Conservation (phyloP, 2,329 filamentous ascomycete genomes). For the Neopestalotiopsis sp. region DNA sequence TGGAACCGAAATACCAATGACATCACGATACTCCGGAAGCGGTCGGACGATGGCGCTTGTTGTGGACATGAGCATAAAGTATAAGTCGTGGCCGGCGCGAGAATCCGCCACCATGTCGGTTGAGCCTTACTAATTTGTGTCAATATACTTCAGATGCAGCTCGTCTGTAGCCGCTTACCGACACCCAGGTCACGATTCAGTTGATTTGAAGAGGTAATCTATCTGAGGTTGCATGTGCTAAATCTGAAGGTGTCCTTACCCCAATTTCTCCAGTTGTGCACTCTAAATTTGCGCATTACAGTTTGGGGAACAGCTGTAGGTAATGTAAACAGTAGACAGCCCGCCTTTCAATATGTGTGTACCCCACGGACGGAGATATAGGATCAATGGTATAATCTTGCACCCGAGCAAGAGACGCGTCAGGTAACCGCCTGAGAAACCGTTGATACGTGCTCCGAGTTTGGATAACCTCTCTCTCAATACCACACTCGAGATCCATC, state of each 20-base stretch:
- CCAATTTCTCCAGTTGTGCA: background rate
- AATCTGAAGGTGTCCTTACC: background rate
- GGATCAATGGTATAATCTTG: background rate
- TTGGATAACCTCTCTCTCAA: background rate
- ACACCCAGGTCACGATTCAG: conserved; percentile 3
- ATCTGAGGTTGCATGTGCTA: conserved; percentile 8
- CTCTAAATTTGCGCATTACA: background rate
- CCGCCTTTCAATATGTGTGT: background rate
- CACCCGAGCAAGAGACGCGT: background rate
- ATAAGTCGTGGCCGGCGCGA: conserved; percentile 9
- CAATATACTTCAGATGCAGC: background rate
- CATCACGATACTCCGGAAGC: conserved; percentile 13
- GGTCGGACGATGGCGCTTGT: conserved; percentile 4
- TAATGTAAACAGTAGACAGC: background rate
- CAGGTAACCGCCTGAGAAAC: background rate
- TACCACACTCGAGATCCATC: background rate
- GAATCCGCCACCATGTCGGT: background rate
- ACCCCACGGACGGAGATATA: background rate
- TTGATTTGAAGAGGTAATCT: conserved; percentile 9
- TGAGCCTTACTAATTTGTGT: background rate
- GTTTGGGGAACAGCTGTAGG: background rate
- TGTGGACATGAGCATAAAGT: conserved; percentile 1
- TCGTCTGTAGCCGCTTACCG: conserved; percentile 6
- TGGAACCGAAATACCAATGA: background rate
- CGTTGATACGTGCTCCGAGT: background rate